Conservation (phyloP, 371 early-diverging fungal species). For the Mortierella sp. region DNA sequence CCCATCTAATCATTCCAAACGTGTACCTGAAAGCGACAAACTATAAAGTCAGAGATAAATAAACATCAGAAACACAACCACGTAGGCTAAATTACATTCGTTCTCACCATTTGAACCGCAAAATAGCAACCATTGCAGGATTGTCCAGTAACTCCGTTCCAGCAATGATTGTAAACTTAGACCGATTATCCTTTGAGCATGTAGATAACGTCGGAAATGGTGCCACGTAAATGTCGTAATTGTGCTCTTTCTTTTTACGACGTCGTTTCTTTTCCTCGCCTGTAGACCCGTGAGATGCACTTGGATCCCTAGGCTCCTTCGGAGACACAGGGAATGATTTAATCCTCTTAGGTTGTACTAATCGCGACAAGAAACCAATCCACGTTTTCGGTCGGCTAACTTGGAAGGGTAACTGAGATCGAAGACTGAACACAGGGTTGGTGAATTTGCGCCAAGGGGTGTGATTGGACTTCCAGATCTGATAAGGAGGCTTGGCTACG, state of each 20-base stretch:
- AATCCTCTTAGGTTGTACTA: background rate
- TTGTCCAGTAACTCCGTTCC: constrained; percentile 37
- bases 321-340: constrained; percentile 5
- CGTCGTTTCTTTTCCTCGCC: too few relatives aligned
- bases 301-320: background rate
- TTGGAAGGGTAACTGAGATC: constrained; percentile 33
- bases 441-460: constrained; percentile 4
- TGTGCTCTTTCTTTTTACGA: constrained; percentile 1
- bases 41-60: background rate
- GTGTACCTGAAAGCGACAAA: background rate
- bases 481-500: constrained; percentile 12
- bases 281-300: too few relatives aligned
- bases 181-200: too few relatives aligned
- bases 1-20: background rate
- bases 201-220: constrained; percentile 43
- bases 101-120: constrained; percentile 45
- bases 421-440: constrained; percentile 33
- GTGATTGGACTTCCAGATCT: background rate
- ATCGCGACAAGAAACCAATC: constrained; percentile 6
- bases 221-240: constrained; percentile 38
- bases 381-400: background rate
- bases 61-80: background rate
- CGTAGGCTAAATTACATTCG: background rate
- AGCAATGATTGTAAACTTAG: constrained; percentile 25
- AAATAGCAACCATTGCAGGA: constrained; percentile 41